phyloP scores from a whole-genome alignment of 805 yeast species.

The Kuraishia hungarica region DNA sequence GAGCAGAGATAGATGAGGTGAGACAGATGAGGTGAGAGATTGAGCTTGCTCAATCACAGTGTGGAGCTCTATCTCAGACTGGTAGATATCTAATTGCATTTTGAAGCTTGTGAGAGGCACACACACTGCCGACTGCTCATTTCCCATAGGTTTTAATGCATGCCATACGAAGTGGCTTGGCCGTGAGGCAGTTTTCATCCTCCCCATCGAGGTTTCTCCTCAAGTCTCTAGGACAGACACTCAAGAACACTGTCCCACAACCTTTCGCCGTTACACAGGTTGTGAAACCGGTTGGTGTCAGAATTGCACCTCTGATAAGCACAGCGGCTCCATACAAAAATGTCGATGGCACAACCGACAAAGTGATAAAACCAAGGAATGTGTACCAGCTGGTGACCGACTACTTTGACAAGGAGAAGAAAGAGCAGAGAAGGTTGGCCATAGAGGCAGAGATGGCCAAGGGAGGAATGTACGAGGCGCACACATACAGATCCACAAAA shows the following conservation, averaged over 20 bases:
- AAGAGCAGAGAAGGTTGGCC: constrained; percentile 37
- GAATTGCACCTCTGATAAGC: constrained; percentile 2
- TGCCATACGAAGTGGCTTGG: background rate
- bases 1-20: background rate
- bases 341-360: background rate
- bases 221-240: constrained; percentile 3
- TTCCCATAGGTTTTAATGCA: too few relatives aligned
- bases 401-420: constrained; percentile 39
- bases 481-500: constrained; percentile 57
- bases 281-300: constrained; percentile 8
- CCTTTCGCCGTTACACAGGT: constrained; percentile 7
- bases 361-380: background rate
- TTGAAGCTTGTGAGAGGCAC: too few relatives aligned
- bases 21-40: background rate
- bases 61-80: too few relatives aligned
- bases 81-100: too few relatives aligned
- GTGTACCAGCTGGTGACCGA: constrained; percentile 20
- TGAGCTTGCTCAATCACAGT: too few relatives aligned
- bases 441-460: constrained; percentile 57
- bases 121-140: too few relatives aligned
- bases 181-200: background rate
- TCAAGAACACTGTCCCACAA: constrained; percentile 8
- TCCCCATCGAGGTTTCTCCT: background rate
- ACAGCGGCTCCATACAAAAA: background rate
- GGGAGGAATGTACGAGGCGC: constrained; percentile 61